These are phyloP conservation scores for Macaranga tanarius DNA, from an alignment of 441 rosid genomes.

Conservation along the genomic window DNA sequence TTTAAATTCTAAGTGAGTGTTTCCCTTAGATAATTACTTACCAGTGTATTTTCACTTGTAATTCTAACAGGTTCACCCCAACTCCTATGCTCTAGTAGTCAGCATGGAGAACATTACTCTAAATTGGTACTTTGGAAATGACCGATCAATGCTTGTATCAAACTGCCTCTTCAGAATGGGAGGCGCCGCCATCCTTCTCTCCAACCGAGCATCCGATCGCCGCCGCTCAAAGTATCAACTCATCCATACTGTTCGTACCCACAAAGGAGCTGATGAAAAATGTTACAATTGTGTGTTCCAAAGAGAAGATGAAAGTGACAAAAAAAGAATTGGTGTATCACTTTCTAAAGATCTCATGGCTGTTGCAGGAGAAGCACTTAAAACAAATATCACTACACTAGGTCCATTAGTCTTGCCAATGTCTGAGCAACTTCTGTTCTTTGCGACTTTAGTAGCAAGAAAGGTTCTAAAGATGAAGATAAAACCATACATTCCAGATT, in stretches of 20 bases:
- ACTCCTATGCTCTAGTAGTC: slow-evolving; percentile 68
- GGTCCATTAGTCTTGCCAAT: slow-evolving; percentile 87
- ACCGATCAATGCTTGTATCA: slow-evolving; percentile 81
- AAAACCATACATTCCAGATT: slow-evolving; percentile 80
- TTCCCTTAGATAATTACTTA: not conserved
- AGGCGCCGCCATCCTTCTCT: slow-evolving; percentile 82
- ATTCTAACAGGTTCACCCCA: slow-evolving; percentile 58
- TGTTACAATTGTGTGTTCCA: slow-evolving; percentile 72
- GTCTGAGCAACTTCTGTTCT: slow-evolving; percentile 69
- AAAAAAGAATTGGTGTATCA: slow-evolving; percentile 64
- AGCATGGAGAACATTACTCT: slow-evolving; percentile 89
- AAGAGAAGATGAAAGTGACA: slow-evolving; percentile 68
- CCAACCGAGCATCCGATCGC: slow-evolving; percentile 62
- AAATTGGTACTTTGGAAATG: slow-evolving; percentile 87
- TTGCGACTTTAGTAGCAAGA: slow-evolving; percentile 49
- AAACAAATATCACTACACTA: slow-evolving; percentile 74
- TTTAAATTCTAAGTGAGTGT: too few relatives aligned
- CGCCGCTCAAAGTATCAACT: slow-evolving; percentile 73
- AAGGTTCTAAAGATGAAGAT: slow-evolving; percentile 56
- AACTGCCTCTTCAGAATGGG: slow-evolving; percentile 93
- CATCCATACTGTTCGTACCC: slow-evolving; percentile 76
- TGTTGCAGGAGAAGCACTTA: slow-evolving; percentile 85
- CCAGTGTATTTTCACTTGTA: not conserved
- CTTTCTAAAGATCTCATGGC: slow-evolving; percentile 74
- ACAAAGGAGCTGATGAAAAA: slow-evolving; percentile 79